Evolutionary conservation across 2,329 filamentous ascomycete genomes (phyloP), one percentile per base, ranked within the genome.

Genomic region (Graphilbum sp.): DNA sequence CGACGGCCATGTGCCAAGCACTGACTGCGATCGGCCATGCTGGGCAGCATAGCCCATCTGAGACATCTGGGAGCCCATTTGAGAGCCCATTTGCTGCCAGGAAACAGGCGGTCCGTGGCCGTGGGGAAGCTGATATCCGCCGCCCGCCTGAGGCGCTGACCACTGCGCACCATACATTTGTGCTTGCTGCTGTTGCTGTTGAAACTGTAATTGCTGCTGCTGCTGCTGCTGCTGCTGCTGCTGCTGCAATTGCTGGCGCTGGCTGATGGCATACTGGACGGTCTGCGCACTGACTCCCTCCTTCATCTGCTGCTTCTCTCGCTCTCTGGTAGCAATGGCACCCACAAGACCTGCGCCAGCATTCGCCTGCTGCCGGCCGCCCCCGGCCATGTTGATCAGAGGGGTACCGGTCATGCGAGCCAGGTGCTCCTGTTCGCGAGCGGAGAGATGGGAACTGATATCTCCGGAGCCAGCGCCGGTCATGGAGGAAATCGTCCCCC

Each of bases 341-440:
- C 79, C 82, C 7, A 93, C 75, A 2, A 94, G 63, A 0, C 79
- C 78, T 18, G 61, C 71, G 10, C 72, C 71, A 23, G 66, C 52
- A 13, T 64, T 58, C 38, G 62, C 61, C 32, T 61, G 57, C 42
- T 39, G 40, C 12, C 66, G 68, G 44, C 62, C 62, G 36, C 65
- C 64, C 36, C 68, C 68, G 5, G 68, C 69, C 52, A 92, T 62
- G 41, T 71, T 75, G 48, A 92, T 70, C 36, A 93, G 62, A 0
- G 86, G 81, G 0, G 75, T 76, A 1, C 82, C 81, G 1, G 85
- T 93, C 47, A 84, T 66, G 29, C 81, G 74, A 10, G 86, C 82
- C n/a, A 93, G 70, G 47, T 92, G 79, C 57, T 92, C 84, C 54
- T 92, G 86, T 55, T 94, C 86, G 15, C 80, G 74, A 16, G 86